These are phyloP conservation scores for Microbotryum scabiosae DNA, from an alignment of 1,284 basidiomycete genomes.

Conservation along the genomic window DNA sequence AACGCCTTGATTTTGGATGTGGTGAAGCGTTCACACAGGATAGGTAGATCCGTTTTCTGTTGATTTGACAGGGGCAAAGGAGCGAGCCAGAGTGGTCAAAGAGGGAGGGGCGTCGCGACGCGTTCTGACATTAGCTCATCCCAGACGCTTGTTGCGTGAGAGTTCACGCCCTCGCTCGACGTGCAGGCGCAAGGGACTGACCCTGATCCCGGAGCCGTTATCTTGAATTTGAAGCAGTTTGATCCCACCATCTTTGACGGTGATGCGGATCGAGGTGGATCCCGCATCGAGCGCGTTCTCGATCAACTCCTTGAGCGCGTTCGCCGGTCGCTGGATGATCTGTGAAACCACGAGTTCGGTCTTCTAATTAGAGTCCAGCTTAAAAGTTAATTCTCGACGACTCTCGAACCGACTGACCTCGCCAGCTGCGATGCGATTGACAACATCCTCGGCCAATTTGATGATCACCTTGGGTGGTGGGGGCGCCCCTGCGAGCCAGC, in stretches of 20 bases:
- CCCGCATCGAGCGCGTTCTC: slow-evolving; percentile 94
- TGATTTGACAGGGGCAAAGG: background rate
- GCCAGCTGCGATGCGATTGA: slow-evolving; percentile 56
- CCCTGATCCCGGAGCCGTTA: slow-evolving; percentile 88
- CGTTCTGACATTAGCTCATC: background rate
- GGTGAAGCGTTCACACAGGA: slow-evolving; percentile 90
- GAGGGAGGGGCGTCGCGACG: background rate
- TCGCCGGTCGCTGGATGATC: slow-evolving; percentile 94
- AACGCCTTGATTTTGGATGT: slow-evolving; percentile 87
- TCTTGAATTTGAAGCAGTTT: slow-evolving; percentile 94
- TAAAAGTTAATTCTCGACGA: background rate
- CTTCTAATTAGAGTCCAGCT: background rate
- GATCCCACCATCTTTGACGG: slow-evolving; percentile 89
- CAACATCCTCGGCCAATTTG: slow-evolving; percentile 46
- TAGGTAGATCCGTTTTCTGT: slow-evolving; percentile 67
- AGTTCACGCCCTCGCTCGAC: too few species aligned
- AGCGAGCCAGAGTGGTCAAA: background rate
- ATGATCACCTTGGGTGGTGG: slow-evolving; percentile 35
- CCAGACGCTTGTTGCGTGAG: background rate
- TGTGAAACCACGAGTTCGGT: slow-evolving; percentile 37
- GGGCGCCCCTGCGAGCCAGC: background rate
- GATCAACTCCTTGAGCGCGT: slow-evolving; percentile 91
- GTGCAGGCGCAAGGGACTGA: slow-evolving; percentile 40
- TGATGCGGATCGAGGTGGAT: slow-evolving; percentile 75
- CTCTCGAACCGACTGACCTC: slow-evolving; percentile 41